Conservation (phyloP, 2,329 filamentous ascomycete species). For the Teratosphaeriaceae sp. region DNA sequence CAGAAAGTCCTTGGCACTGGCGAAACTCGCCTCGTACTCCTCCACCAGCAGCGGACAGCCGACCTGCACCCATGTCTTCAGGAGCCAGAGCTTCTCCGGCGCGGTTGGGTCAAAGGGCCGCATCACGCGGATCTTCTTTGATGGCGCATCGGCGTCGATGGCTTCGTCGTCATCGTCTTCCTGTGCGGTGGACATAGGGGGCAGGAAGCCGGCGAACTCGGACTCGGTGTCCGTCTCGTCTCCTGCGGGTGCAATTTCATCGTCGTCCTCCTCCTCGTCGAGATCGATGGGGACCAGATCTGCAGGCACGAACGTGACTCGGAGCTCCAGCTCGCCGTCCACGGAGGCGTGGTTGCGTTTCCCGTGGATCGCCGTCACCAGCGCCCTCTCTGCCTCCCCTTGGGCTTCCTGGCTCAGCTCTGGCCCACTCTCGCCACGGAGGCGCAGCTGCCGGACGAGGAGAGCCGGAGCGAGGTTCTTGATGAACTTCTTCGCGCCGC, state of each 20-base stretch:
- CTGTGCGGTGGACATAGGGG: slow-evolving; percentile 4
- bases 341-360: slow-evolving; percentile 65
- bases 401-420: too few relatives aligned
- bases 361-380: slow-evolving; percentile 62
- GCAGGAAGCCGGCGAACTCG: slow-evolving; percentile 8
- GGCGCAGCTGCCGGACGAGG: slow-evolving; percentile 53
- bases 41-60: slow-evolving; percentile 60
- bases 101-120: slow-evolving; percentile 58
- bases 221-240: slow-evolving; percentile 28
- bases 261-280: slow-evolving; percentile 66
- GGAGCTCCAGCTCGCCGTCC: slow-evolving; percentile 68
- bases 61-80: slow-evolving; percentile 56
- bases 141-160: slow-evolving; percentile 19
- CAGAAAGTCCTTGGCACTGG: slow-evolving; percentile 22
- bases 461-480: slow-evolving; percentile 71
- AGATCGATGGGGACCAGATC: slow-evolving; percentile 74
- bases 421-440: slow-evolving; percentile 26
- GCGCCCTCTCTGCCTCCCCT: slow-evolving; percentile 42
- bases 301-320: slow-evolving; percentile 69
- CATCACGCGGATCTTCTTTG: slow-evolving; percentile 38
- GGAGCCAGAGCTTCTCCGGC: slow-evolving; percentile 61
- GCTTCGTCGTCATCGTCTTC: slow-evolving; percentile 19
- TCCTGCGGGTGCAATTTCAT: slow-evolving; percentile 32
- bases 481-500: slow-evolving; percentile 79
- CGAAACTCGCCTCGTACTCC: slow-evolving; percentile 52